phyloP scores from a whole-genome alignment of 2,329 filamentous ascomycete species.

The Epichloe elymi region DNA sequence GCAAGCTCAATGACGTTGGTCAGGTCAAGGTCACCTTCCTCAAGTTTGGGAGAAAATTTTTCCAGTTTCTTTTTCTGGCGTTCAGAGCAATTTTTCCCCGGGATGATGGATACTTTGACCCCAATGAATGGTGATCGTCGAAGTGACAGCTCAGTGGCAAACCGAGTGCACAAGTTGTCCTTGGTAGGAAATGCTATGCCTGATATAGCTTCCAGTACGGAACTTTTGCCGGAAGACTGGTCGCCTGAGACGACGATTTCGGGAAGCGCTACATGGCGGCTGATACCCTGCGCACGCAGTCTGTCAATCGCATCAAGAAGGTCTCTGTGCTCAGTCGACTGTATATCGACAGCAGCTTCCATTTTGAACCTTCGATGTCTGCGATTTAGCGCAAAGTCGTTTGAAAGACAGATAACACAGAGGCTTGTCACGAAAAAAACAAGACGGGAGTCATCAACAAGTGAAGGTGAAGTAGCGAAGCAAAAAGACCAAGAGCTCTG shows the following conservation, averaged over 20 bases:
- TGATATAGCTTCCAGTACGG: slow-evolving; percentile 50
- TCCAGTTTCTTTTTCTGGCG: slow-evolving; percentile 13
- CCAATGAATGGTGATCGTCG: slow-evolving; percentile 25
- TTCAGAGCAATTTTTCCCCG: slow-evolving; percentile 15
- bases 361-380: background rate
- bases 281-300: slow-evolving; percentile 5
- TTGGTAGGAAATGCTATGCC: slow-evolving; percentile 45
- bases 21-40: slow-evolving; percentile 13
- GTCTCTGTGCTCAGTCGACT: slow-evolving; percentile 3
- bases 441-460: background rate
- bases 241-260: slow-evolving; percentile 46
- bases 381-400: background rate
- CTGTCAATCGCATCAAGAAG: slow-evolving; percentile 8
- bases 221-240: slow-evolving; percentile 50
- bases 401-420: background rate
- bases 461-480: background rate
- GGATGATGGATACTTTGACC: slow-evolving; percentile 21
- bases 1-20: slow-evolving; percentile 25
- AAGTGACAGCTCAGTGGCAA: slow-evolving; percentile 48
- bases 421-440: background rate
- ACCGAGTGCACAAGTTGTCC: slow-evolving; percentile 46
- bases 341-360: background rate
- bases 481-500: background rate
- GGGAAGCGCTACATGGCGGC: slow-evolving; percentile 22
- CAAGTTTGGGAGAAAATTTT: slow-evolving; percentile 12